A percentile compares a stretch with the other conserved stretches of the same genome.
Evolutionary conservation across 208 protist genomes (phyloP).

Genomic region (Trypanosoma boissoni): DNA sequence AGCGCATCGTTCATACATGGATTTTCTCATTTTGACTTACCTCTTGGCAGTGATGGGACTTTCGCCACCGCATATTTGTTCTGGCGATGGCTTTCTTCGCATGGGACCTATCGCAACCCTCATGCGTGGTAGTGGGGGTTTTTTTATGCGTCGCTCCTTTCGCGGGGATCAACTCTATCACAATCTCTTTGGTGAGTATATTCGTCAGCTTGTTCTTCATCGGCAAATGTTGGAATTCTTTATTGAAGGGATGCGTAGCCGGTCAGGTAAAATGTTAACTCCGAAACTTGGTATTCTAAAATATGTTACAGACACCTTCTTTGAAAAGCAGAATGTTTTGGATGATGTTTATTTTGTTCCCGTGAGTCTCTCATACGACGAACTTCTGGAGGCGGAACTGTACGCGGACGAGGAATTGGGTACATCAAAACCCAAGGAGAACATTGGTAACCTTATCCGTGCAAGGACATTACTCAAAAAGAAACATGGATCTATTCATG

Average conservation of each 20-base stretch:
- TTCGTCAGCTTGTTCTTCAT: slow-evolving; percentile 63
- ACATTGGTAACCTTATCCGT: slow-evolving; percentile 66
- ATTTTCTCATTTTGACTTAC: slow-evolving; percentile 90
- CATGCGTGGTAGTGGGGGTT: slow-evolving; percentile 86
- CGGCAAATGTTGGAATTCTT: slow-evolving; percentile 83
- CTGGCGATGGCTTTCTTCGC: slow-evolving; percentile 85
- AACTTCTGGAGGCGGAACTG: slow-evolving; percentile 75
- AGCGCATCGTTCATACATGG: slow-evolving; percentile 81
- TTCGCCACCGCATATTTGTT: slow-evolving; percentile 77
- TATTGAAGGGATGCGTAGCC: slow-evolving; percentile 84
- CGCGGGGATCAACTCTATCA: slow-evolving; percentile 76
- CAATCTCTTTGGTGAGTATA: slow-evolving; percentile 79
- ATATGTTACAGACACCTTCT: slow-evolving; percentile 79
- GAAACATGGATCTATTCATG: slow-evolving; percentile 75
- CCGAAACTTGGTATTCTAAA: slow-evolving; percentile 92
- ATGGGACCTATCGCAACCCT: slow-evolving; percentile 65
- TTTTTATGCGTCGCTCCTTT: slow-evolving; percentile 90
- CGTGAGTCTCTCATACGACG: slow-evolving; percentile 88
- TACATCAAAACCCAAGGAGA: slow-evolving; percentile 80
- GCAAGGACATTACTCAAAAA: slow-evolving; percentile 41
- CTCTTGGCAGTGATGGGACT: slow-evolving; percentile 62
- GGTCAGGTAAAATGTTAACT: slow-evolving; percentile 81
- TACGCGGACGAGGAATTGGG: slow-evolving; percentile 89
- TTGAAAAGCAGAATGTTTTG: slow-evolving; percentile 48
- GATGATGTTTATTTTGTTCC: slow-evolving; percentile 84